Evolutionary conservation across 805 yeast genomes (phyloP).

Genomic region (Ogataea philodendri): DNA sequence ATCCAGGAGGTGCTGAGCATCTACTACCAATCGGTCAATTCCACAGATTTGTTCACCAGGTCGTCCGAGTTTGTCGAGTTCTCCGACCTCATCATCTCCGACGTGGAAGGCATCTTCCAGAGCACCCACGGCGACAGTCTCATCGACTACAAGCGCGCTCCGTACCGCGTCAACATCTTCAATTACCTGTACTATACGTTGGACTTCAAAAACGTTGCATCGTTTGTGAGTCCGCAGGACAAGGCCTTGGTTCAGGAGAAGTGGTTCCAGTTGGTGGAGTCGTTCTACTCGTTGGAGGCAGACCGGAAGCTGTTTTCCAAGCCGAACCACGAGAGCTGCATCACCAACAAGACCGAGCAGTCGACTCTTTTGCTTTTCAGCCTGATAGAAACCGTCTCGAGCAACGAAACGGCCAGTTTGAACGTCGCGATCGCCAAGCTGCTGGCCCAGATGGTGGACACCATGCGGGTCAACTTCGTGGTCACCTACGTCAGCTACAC

Average conservation of each 20-base stretch:
- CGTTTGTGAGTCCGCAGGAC: constrained; percentile 26
- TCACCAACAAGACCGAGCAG: constrained; percentile 40
- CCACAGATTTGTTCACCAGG: constrained; percentile 9
- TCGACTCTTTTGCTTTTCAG: constrained; percentile 40
- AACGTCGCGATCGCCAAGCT: constrained; percentile 27
- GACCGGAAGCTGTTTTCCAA: constrained; percentile 16
- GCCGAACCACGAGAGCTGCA: constrained; percentile 45
- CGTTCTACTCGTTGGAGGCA: constrained; percentile 28
- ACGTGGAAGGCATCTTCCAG: constrained; percentile 29
- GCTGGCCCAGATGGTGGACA: constrained; percentile 27
- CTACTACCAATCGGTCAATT: constrained; percentile 33
- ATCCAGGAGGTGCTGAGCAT: constrained; percentile 60
- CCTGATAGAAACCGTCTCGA: constrained; percentile 34
- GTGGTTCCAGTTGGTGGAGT: constrained; percentile 39
- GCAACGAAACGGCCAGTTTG: constrained; percentile 23
- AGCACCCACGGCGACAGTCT: constrained; percentile 31
- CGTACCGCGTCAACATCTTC: constrained; percentile 44
- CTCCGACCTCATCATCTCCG: constrained; percentile 23
- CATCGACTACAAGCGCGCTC: constrained; percentile 38
- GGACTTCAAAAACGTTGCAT: constrained; percentile 20
- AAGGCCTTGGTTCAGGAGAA: constrained; percentile 36
- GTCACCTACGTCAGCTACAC: constrained; percentile 24
- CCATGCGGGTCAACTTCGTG: constrained; percentile 26
- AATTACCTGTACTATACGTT: constrained; percentile 35
- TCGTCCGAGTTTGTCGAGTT: constrained; percentile 17